phyloP scores from a whole-genome alignment of 2,329 filamentous ascomycete species.

The Teratosphaeria epicoccoides region DNA sequence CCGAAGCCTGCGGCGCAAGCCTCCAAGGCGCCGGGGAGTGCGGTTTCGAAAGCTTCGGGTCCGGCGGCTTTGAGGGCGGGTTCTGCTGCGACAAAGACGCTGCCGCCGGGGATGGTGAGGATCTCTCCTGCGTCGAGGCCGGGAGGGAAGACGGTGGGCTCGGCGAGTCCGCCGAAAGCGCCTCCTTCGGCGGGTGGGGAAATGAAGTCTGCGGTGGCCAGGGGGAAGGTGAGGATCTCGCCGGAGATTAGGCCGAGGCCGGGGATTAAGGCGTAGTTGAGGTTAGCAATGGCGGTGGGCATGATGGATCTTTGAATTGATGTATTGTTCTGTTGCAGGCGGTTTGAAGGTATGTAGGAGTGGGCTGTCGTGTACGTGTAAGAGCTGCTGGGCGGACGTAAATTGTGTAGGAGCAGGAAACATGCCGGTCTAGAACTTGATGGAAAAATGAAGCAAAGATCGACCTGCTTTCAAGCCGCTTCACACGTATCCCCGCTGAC shows the following conservation, averaged over 20 bases:
- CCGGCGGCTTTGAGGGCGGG: background rate
- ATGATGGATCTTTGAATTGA: too few relatives aligned
- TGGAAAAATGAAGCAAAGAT: background rate
- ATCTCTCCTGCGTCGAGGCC: background rate
- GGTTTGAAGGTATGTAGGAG: background rate
- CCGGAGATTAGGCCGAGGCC: slow-evolving; percentile 9
- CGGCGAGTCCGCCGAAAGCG: background rate
- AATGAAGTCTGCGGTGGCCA: background rate
- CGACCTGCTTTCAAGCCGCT: background rate
- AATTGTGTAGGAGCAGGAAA: background rate
- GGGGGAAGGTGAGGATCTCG: slow-evolving; percentile 8
- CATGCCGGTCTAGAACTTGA: background rate
- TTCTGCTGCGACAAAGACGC: slow-evolving; percentile 2
- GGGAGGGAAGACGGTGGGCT: background rate
- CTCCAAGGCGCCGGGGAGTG: background rate
- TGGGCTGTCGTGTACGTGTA: background rate
- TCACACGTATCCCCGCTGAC: too few relatives aligned
- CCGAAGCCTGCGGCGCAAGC: slow-evolving; percentile 1
- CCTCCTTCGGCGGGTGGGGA: background rate
- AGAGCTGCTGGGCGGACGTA: background rate
- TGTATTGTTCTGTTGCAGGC: background rate
- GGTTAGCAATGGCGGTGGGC: too few relatives aligned
- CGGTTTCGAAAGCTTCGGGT: background rate
- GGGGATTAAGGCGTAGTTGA: slow-evolving; percentile 3
- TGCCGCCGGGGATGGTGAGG: background rate